Base-by-base conservation (phyloP, 2,329 filamentous ascomycete genomes). In the Colletotrichum musicola region DNA sequence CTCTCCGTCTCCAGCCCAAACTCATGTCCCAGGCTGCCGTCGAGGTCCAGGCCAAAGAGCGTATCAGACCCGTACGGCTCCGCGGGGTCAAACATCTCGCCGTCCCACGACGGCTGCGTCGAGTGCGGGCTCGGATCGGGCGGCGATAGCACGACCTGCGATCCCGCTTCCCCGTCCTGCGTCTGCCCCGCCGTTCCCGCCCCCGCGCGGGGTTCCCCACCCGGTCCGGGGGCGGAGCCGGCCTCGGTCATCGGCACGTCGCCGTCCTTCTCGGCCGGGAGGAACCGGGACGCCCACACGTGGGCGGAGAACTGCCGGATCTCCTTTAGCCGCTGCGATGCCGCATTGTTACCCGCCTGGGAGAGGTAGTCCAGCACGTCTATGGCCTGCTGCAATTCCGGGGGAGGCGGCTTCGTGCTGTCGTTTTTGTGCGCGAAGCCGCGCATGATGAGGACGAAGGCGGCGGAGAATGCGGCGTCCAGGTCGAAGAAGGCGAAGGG, bases 401-500 rank as follows among this genome's bases (percentile, higher is more conserved):
- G 72, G 4, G 75, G 74, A 4, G 75, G 74, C 3, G 72, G 69
- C 22, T 75, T 71, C 22, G 69, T 66, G 30, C 66, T 71, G 44
- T 69, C 66, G 9, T 53, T 65, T 44, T 69, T 69, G 20, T 75
- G 70, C 1, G 75, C 71, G 47, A 76, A 76, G 0, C 75, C 75
- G 59, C 74, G 73, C 74, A 76, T 76, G 10, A 73, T 71, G 1
- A 76, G 49, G 4, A 75, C 69, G 55, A 76, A 75, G 0, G 75
- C 74, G 2, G 75, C 75, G 1, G 74, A 76, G 35, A 76, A 76
- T 0, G 74, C 74, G 3, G 74, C 74, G 12, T 76, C 75, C 2
- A 76, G 62, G 16, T 76, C 75, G 49, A 76, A 76, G 27, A 72
- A 76, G 1, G 74, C 75, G 42, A 76, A 76, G 1, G 71, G 64